Percentiles rank a stretch among this genome's conserved stretches.
Evolutionary conservation across 2,329 filamentous ascomycete species (phyloP).

Genomic region (Colletotrichum karsti): DNA sequence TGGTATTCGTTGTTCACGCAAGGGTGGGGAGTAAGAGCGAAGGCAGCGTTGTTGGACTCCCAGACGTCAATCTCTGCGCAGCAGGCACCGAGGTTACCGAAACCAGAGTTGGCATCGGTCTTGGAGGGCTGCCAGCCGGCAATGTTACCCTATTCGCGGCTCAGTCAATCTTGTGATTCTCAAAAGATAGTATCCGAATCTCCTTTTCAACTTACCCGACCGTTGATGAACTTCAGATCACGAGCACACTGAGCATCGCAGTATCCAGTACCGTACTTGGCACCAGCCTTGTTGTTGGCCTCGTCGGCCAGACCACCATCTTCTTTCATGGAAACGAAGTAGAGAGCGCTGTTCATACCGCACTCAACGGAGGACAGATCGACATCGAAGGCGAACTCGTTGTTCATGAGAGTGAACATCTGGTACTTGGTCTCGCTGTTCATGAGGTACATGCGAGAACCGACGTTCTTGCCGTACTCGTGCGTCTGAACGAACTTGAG

Average conservation of each 20-base stretch:
- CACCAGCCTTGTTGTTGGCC: conserved; percentile 52
- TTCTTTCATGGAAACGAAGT: conserved; percentile 53
- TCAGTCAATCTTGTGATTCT: background rate
- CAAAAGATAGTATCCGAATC: rapidly evolving
- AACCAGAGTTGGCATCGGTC: conserved; percentile 32
- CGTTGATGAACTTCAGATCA: conserved; percentile 59
- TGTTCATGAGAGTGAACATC: conserved; percentile 63
- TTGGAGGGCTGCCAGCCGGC: conserved; percentile 34
- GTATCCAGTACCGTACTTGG: conserved; percentile 65
- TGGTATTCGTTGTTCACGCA: conserved; percentile 30
- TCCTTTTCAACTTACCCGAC: conserved; percentile 35
- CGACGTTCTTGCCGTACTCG: conserved; percentile 42
- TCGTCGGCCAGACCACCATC: conserved; percentile 58
- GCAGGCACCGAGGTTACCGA: conserved; percentile 33
- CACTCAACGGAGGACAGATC: conserved; percentile 69
- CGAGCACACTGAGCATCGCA: conserved; percentile 58
- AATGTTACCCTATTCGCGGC: conserved; percentile 29
- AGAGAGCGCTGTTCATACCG: conserved; percentile 68
- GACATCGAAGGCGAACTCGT: conserved; percentile 72
- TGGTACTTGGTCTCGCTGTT: conserved; percentile 61
- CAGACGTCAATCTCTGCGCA: conserved; percentile 37
- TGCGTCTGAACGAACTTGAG: conserved; percentile 59
- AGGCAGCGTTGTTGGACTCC: conserved; percentile 36
- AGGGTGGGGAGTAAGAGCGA: conserved; percentile 35
- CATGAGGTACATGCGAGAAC: conserved; percentile 63